Conservation (phyloP, 2,329 filamentous ascomycete species). For the Tolypocladium endophyticum region DNA sequence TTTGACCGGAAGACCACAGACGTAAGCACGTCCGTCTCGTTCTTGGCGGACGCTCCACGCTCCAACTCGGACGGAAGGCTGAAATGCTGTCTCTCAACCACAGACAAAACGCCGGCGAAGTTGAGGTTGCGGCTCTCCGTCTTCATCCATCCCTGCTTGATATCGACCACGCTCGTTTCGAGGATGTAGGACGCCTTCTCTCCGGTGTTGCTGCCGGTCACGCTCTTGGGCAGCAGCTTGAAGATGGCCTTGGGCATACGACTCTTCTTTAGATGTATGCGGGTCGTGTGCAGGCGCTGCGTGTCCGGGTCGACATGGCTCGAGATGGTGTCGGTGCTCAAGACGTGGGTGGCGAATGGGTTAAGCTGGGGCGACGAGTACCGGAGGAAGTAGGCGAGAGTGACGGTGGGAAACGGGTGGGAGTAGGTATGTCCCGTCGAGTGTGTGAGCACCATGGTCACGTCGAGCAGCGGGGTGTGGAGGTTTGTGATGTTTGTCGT, state of each 20-base stretch:
- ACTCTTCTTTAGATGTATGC: slow-evolving; percentile 73
- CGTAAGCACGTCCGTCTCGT: slow-evolving; percentile 58
- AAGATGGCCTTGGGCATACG: slow-evolving; percentile 65
- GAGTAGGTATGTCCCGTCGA: slow-evolving; percentile 62
- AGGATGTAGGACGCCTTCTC: slow-evolving; percentile 72
- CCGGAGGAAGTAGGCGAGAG: slow-evolving; percentile 80
- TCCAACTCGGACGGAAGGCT: slow-evolving; percentile 24
- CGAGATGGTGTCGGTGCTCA: slow-evolving; percentile 74
- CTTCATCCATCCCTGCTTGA: slow-evolving; percentile 72
- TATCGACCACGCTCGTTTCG: slow-evolving; percentile 69
- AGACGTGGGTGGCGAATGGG: slow-evolving; percentile 71
- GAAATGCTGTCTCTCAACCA: slow-evolving; percentile 68
- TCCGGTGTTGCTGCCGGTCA: slow-evolving; percentile 49
- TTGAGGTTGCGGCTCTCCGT: slow-evolving; percentile 75
- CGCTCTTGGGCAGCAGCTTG: slow-evolving; percentile 61
- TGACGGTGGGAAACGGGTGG: slow-evolving; percentile 76
- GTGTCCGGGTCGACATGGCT: slow-evolving; percentile 62
- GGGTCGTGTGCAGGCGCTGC: slow-evolving; percentile 65
- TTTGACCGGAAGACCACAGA: slow-evolving; percentile 63
- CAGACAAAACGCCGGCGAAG: slow-evolving; percentile 69
- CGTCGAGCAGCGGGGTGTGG: slow-evolving; percentile 1
- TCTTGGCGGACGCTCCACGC: slow-evolving; percentile 12
- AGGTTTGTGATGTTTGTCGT: background rate
- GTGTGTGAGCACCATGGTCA: slow-evolving; percentile 51
- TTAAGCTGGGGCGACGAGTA: slow-evolving; percentile 64